Evolutionary conservation across 2,329 filamentous ascomycete genomes (phyloP).

Genomic region (Alternaria sp.): DNA sequence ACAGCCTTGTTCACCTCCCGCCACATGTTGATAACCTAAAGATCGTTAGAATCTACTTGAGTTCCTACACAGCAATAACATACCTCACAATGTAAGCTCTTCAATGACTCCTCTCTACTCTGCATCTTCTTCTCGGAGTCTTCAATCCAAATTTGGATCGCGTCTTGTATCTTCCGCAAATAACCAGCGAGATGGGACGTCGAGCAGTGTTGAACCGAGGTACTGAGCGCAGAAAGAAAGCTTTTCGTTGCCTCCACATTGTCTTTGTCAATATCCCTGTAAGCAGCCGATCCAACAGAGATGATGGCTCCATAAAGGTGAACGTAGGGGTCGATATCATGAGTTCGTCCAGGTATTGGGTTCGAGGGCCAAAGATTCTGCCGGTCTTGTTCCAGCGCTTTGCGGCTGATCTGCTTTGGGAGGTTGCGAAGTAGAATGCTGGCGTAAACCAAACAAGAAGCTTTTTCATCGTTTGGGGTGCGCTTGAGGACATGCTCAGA

Average conservation of each 20-base stretch:
- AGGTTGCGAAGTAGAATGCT: conserved; percentile 50
- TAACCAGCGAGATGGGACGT: conserved; percentile 62
- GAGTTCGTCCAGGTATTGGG: conserved; percentile 44
- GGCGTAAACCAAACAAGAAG: conserved; percentile 37
- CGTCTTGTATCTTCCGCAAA: conserved; percentile 68
- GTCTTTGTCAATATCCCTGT: conserved; percentile 55
- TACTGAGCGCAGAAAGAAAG: conserved; percentile 64
- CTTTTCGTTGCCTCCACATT: conserved; percentile 53
- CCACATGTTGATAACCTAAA: conserved; percentile 53
- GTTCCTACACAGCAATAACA: not conserved
- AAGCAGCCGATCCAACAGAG: conserved; percentile 63
- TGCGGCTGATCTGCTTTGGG: conserved; percentile 55
- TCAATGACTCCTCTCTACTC: conserved; percentile 30
- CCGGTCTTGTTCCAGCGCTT: conserved; percentile 67
- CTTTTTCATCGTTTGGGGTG: conserved; percentile 30
- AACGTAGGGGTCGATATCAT: conserved; percentile 67
- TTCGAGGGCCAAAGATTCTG: conserved; percentile 71
- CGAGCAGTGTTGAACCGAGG: conserved; percentile 52
- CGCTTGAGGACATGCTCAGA: conserved; percentile 56
- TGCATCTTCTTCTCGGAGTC: conserved; percentile 58
- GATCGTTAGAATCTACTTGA: conserved; percentile 22
- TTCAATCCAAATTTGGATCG: conserved; percentile 69
- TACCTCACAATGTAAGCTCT: conserved; percentile 40
- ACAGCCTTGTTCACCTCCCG: conserved; percentile 61
- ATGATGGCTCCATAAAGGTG: conserved; percentile 70